Evolutionary conservation across 192 early-diverging fungal species (phyloP).

Genomic region (Oehlia diaphana): DNA sequence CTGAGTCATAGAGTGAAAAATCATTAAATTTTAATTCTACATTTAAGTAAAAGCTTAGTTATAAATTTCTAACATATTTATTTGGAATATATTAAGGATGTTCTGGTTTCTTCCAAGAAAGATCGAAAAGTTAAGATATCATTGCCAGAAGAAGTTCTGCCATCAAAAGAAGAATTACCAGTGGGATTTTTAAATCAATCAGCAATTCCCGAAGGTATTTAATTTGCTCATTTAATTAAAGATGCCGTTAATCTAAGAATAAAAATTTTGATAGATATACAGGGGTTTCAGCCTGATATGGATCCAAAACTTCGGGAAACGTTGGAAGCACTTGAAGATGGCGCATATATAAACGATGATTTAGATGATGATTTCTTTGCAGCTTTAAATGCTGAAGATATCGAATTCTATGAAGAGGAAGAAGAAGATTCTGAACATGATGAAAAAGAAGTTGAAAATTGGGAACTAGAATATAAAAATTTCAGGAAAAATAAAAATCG

Average conservation of each 20-base stretch:
- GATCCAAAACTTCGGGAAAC: constrained; percentile 83
- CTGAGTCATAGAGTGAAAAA: not conserved
- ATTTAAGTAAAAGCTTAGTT: not conserved
- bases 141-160: constrained; percentile 75
- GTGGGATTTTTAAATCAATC: constrained; percentile 72
- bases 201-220: constrained; percentile 51
- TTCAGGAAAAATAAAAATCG: constrained; percentile 48
- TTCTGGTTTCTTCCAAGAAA: not conserved
- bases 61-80: not conserved
- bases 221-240: not conserved
- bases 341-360: constrained; percentile 80
- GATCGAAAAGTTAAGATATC: constrained; percentile 32
- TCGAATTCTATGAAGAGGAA: constrained; percentile 58
- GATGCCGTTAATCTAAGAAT: not conserved
- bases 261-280: constrained; percentile 17
- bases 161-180: constrained; percentile 68
- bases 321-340: constrained; percentile 92
- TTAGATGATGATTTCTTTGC: constrained; percentile 86
- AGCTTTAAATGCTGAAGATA: constrained; percentile 59
- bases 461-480: constrained; percentile 60
- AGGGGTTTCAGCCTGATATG: constrained; percentile 73
- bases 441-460: constrained; percentile 48
- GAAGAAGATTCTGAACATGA: constrained; percentile 51
- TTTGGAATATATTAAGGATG: not conserved
- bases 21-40: not conserved